Evolutionary conservation across 2,329 filamentous ascomycete genomes (phyloP), one percentile per base, ranked within the genome.

Genomic region (Aspergillus felis): DNA sequence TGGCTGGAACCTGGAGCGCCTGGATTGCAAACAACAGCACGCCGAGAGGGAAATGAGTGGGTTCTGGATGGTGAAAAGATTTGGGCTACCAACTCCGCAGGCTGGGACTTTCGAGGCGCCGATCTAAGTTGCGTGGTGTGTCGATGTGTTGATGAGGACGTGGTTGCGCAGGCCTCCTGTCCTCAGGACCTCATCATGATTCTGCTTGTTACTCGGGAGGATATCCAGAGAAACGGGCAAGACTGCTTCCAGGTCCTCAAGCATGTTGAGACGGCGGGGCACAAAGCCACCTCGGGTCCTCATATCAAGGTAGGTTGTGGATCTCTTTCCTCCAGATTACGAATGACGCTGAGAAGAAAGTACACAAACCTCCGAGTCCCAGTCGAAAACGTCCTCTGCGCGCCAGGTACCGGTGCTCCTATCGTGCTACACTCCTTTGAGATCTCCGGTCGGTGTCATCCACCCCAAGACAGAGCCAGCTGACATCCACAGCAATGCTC

Each of bases 61-160:
- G 64, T 84, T 2, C 62, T 84, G 27, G 79, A 78, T 62, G 82
- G 82, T 3, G 82, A 84, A 61, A 83, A 84, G 76, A 76, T 77
- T 44, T 84, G 82, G 82, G 79, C 82, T 10, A 82, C 81, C 1
- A 84, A 83, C 63, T 76, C 73, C 53, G 77, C 74, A 0, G 82
- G 82, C 14, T 84, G 81, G 81, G 82, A 84, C 57, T 74, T 75
- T 44, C 71, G 72, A 53, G 82, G 82, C 9, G 79, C 81, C 1
- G 80, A 83, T 46, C 68, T 85, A 1, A 74, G 78, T 54, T 84
- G 81, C 59, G 74, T 84, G 6, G 78, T 82, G 3, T 83, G 81
- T 64, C 78, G 81, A 12, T 70, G 78, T 46, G 35, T 64, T 9
- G 54, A 58, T 6, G 50, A 61, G 28, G 57, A 64, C 58, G 28